Conservation (phyloP, 2,329 filamentous ascomycete species). For the Aspergillus terreus region DNA sequence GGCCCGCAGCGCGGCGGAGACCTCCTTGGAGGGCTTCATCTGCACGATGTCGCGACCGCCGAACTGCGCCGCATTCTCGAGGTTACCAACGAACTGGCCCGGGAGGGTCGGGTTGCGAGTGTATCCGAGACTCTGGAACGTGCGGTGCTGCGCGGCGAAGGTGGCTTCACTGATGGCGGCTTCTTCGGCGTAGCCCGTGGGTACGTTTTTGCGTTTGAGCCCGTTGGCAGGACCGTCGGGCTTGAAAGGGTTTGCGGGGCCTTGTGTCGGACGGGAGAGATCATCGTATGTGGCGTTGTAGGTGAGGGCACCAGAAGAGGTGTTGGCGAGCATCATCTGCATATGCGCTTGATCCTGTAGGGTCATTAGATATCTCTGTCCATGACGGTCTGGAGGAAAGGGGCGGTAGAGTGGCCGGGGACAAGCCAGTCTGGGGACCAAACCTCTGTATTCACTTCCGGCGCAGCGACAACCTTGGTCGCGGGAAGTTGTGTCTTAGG, state of each 20-base stretch:
- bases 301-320: constrained; percentile 48
- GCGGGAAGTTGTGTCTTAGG: constrained; percentile 27
- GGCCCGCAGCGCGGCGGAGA: constrained; percentile 63
- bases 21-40: constrained; percentile 63
- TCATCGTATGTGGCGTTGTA: constrained; percentile 66
- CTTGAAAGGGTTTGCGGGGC: constrained; percentile 73
- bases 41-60: constrained; percentile 53
- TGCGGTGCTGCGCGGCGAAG: constrained; percentile 83
- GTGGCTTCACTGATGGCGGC: constrained; percentile 85
- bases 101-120: constrained; percentile 46
- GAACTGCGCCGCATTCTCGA: constrained; percentile 41
- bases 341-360: constrained; percentile 48
- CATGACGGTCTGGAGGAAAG: neutral
- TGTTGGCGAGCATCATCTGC: constrained; percentile 51
- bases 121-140: constrained; percentile 64
- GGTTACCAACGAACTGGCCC: constrained; percentile 46
- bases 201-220: constrained; percentile 73
- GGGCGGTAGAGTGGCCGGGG: neutral
- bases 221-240: constrained; percentile 51
- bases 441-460: constrained; percentile 56
- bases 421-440: constrained; percentile 36
- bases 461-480: constrained; percentile 45
- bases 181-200: constrained; percentile 84
- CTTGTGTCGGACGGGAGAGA: constrained; percentile 61
- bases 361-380: constrained; percentile 33